phyloP scores from a whole-genome alignment of 441 rosid genomes.

The Populus hybrid region DNA sequence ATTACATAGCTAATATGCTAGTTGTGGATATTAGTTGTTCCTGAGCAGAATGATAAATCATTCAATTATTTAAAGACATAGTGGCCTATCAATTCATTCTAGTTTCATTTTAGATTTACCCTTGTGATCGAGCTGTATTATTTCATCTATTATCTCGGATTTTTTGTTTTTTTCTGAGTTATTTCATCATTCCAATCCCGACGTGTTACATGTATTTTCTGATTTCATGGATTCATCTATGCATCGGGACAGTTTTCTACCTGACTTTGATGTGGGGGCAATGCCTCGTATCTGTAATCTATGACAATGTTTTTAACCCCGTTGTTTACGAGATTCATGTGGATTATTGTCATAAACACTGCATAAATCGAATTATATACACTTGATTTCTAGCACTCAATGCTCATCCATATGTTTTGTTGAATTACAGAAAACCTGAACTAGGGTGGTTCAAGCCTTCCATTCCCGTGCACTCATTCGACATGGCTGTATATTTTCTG shows the following conservation, averaged over 20 bases:
- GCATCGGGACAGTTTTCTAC: too few species aligned
- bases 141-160: background rate
- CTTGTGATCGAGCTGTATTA: background rate
- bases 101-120: background rate
- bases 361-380: background rate
- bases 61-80: background rate
- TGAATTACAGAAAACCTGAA: background rate
- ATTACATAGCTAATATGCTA: background rate
- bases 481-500: background rate
- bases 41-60: background rate
- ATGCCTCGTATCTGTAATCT: background rate
- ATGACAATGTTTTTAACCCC: background rate
- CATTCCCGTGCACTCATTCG: background rate
- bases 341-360: background rate
- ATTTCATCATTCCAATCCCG: too few species aligned
- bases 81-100: background rate
- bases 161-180: background rate
- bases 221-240: background rate
- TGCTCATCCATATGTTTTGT: background rate
- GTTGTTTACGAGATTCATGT: background rate
- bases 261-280: background rate
- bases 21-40: background rate
- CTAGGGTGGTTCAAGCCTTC: background rate
- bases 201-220: too few species aligned
- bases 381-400: background rate